Evolutionary conservation across 176 grass and related monocot species (phyloP), one percentile per base, ranked within the genome.

Genomic region (Lolium perenne): DNA sequence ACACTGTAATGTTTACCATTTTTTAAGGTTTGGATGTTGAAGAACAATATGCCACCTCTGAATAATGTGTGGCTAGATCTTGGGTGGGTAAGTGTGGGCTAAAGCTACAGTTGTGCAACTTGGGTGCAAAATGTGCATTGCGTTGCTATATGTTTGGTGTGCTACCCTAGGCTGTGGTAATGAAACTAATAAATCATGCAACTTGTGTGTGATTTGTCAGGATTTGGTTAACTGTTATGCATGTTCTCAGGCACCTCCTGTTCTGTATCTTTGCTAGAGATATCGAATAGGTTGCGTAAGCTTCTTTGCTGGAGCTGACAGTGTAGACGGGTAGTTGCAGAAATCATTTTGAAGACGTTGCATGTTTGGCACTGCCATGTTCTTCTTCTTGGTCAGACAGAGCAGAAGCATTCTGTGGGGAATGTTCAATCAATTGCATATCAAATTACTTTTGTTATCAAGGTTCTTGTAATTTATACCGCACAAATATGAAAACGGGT

Each of bases 21-120:
- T 56, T 53, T 76, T 15, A 26, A 32, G 56, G 47, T 82, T 82
- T 66, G 48, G 45, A 56, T 56, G n/a, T 26, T 46, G 45, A 10
- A 38, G 16, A 35, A 82, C 13, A 38, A 45, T 56, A 50, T 46
- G 7, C 2, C 67, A 60, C 41, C 67, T 71, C 43, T 82, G 47
- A 66, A 64, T 12, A 15, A 43, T 78, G 32, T 22, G 59, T 78
- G 7, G 41, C 6, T 20, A 7, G 54, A 56, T 56, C 54, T 41
- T 59, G 40, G 55, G 23, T 67, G 55, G 18, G 46, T 18, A 17
- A 67, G 57, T 18, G 38, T 69, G 8, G 50, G 65, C 43, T 18
- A 56, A 57, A 82, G 74, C 22, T 56, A 65, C 16, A 51, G 40
- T 45, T 79, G 32, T 47, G 84, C 84, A 79, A 83, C 79, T 79